Percentiles rank a stretch among this genome's conserved stretches.
Conservation (phyloP, 1,284 basidiomycete species). For the Apiotrichum sp. region DNA sequence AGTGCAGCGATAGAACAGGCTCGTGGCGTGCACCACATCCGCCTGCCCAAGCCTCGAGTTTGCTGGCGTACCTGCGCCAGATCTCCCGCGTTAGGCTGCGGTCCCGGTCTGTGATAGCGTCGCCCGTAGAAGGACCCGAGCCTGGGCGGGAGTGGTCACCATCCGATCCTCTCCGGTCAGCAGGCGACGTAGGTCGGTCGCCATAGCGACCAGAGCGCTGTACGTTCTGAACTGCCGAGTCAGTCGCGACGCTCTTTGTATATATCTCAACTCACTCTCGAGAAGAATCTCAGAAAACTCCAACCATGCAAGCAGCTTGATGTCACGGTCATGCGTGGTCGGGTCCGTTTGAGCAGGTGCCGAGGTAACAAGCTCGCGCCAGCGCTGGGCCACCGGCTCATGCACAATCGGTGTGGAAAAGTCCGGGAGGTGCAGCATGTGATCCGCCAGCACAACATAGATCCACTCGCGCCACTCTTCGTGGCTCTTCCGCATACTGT, state of each 20-base stretch:
- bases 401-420: conserved; percentile 29
- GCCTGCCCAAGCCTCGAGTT: conserved; percentile 39
- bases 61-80: conserved; percentile 25
- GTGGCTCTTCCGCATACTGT: conserved; percentile 22
- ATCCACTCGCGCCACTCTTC: conserved; percentile 46
- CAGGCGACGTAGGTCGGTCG: neutral
- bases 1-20: conserved; percentile 36
- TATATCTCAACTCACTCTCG: conserved; percentile 26
- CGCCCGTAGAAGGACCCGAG: neutral
- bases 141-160: neutral
- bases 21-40: conserved; percentile 23
- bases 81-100: conserved; percentile 19
- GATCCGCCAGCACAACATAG: conserved; percentile 42
- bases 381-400: conserved; percentile 29
- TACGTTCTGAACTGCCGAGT: neutral
- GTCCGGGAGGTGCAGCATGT: conserved; percentile 35
- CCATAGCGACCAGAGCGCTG: conserved; percentile 4
- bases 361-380: conserved; percentile 34
- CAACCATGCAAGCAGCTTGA: conserved; percentile 44
- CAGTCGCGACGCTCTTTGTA: neutral
- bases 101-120: conserved; percentile 1
- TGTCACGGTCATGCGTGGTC: conserved; percentile 39
- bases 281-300: conserved; percentile 42
- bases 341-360: conserved; percentile 23
- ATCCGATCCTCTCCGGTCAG: neutral